Conservation (phyloP, 2,329 filamentous ascomycete species). For the Colletotrichum costaricense region DNA sequence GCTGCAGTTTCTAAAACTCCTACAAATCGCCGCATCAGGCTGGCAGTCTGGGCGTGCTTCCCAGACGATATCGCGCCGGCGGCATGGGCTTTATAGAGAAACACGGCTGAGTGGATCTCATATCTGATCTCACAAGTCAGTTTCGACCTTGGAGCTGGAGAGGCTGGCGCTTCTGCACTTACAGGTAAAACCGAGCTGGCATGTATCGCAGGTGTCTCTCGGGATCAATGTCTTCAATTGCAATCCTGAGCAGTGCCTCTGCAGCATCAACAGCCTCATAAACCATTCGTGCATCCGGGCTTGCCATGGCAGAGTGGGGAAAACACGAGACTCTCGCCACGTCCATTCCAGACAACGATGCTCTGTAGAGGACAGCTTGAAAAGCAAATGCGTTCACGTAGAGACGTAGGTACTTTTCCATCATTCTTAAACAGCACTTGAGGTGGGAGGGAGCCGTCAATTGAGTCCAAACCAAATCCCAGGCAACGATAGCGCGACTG, state of each 20-base stretch:
- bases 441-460: conserved; percentile 67
- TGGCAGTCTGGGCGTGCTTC: conserved; percentile 5
- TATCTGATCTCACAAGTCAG: neutral
- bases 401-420: conserved; percentile 77
- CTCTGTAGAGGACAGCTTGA: conserved; percentile 72
- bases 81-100: conserved; percentile 64
- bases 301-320: conserved; percentile 62
- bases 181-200: conserved; percentile 72
- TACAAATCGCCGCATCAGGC: neutral
- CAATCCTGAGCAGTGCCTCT: conserved; percentile 68
- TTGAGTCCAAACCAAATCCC: conserved; percentile 19
- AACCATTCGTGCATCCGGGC: conserved; percentile 73
- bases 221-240: conserved; percentile 70
- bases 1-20: neutral
- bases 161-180: conserved; percentile 42
- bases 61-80: neutral
- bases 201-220: conserved; percentile 69
- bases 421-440: conserved; percentile 74
- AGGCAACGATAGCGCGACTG: conserved; percentile 7
- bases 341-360: conserved; percentile 47
- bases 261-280: conserved; percentile 74
- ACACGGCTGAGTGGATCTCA: conserved; percentile 70
- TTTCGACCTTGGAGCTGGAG: no score
- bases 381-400: conserved; percentile 83
- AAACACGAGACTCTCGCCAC: conserved; percentile 53